These are phyloP conservation scores for Mariannaea elegans DNA, from an alignment of 2,329 filamentous ascomycete species.

Conservation along the genomic window DNA sequence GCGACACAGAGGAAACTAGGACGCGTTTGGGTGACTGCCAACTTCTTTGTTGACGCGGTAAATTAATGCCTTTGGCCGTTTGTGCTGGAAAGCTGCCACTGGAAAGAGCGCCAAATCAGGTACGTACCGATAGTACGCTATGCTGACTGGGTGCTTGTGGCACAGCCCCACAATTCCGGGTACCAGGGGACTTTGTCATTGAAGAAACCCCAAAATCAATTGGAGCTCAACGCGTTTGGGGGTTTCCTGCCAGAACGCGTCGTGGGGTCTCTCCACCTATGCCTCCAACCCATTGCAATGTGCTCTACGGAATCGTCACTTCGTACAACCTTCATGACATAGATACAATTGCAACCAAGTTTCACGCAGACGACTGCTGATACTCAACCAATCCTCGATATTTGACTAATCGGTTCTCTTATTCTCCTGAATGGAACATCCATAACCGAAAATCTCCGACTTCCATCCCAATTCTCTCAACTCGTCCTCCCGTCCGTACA, in stretches of 20 bases:
- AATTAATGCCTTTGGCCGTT: background rate
- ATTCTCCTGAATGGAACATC: background rate
- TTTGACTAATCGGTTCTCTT: too few species aligned
- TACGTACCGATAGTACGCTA: background rate
- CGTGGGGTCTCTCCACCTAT: slow-evolving; percentile 14
- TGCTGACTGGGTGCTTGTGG: background rate
- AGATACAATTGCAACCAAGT: too few species aligned
- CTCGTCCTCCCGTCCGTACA: background rate
- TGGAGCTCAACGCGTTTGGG: slow-evolving; percentile 19
- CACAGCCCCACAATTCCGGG: background rate
- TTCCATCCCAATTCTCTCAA: background rate
- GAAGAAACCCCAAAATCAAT: slow-evolving; percentile 8
- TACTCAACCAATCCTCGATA: too few species aligned
- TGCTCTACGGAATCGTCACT: too few species aligned
- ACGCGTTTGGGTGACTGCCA: slow-evolving; percentile 27
- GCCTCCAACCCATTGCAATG: background rate
- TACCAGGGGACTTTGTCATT: background rate
- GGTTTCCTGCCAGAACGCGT: slow-evolving; percentile 9
- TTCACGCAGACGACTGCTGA: too few species aligned
- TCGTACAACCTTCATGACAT: too few species aligned
- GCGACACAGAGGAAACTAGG: slow-evolving; percentile 21
- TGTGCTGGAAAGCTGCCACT: slow-evolving; percentile 22
- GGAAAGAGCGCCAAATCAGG: background rate
- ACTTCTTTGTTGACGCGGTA: slow-evolving; percentile 29
- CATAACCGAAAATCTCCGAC: too few species aligned